Evolutionary conservation across 768 basidiomycete genomes (phyloP), one percentile per base, ranked within the genome.

Genomic region (Termitomyces sp.): DNA sequence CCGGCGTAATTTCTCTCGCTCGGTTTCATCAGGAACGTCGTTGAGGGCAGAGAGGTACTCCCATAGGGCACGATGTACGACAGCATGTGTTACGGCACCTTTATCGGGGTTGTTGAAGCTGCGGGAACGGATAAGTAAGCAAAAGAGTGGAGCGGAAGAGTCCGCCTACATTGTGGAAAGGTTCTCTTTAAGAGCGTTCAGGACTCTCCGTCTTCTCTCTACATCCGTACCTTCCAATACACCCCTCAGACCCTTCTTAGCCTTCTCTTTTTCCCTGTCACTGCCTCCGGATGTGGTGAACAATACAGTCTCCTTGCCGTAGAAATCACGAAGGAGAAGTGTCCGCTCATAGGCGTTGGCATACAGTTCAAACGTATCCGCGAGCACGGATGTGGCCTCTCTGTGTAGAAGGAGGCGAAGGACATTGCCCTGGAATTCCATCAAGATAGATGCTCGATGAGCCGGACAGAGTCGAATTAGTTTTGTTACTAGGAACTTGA

Each of bases 41-140:
- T 77, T 80, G 33, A 92, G 68, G 18, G 82, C 88, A 26, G 75
- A 71, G 1, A 97, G 70, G 66, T 94, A 94, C 66, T 97, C 94
- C 86, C 87, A 90, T 11, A 95, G 73, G 0, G 87, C 88, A 18
- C 91, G 83, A 67, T 98, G 94, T 10, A 95, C 89, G 41, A 96
- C 84, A 0, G 89, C 87, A 70, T 95, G 92, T 4, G 89, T 86
- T 10, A 94, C 78, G 1, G 92, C 86, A 11, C 90, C 92, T 68
- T 96, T 96, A 65, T 96, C 93, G 0, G 93, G 81, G 63, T 95
- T 93, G 67, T 96, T 91, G 69, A 94, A 94, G 45, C 93, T 96
- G 58, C 8, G 52, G 30, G 33, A 53, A 57, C 53, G 55, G 16
- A 51, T 44, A 16, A 51, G 26, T 20, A 16, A 58, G 35, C 38